A percentile compares a stretch with the other conserved stretches of the same genome.
phyloP scores from a whole-genome alignment of 176 grass and related monocot genomes.

The Carex myosuroides region DNA sequence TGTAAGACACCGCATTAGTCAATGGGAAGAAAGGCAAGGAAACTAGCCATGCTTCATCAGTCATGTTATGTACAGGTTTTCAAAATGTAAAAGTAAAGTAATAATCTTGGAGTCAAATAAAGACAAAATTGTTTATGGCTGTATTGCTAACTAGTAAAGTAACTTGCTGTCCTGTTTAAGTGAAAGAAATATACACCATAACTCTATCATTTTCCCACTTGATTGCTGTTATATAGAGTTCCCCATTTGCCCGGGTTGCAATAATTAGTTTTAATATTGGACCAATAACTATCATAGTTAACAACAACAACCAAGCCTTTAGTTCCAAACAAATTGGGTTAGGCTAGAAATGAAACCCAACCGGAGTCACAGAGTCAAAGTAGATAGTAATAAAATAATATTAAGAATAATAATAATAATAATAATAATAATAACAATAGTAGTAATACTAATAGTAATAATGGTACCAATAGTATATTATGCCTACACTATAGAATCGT shows the following conservation, averaged over 20 bases:
- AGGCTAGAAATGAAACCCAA: no score
- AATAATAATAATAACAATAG: no score
- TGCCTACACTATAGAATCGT: no score
- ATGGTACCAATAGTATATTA: no score
- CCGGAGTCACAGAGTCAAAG: no score
- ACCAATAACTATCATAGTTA: not conserved
- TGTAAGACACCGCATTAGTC: conserved; percentile 21
- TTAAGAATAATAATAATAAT: no score
- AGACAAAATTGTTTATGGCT: not conserved
- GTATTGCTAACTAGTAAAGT: not conserved
- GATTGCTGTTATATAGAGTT: not conserved
- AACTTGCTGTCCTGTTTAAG: not conserved
- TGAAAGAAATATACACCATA: not conserved
- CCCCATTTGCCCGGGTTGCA: not conserved
- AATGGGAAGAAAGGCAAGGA: not conserved
- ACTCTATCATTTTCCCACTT: not conserved
- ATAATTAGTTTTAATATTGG: not conserved
- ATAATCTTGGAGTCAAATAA: not conserved
- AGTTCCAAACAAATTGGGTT: no score
- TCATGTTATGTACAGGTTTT: not conserved
- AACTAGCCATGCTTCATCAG: not conserved
- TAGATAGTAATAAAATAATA: no score
- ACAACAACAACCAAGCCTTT: no score
- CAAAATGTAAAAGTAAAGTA: not conserved
- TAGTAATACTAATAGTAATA: no score